Base-by-base conservation (phyloP, 176 grass and related monocot species). In the Musa schizocarpa region DNA sequence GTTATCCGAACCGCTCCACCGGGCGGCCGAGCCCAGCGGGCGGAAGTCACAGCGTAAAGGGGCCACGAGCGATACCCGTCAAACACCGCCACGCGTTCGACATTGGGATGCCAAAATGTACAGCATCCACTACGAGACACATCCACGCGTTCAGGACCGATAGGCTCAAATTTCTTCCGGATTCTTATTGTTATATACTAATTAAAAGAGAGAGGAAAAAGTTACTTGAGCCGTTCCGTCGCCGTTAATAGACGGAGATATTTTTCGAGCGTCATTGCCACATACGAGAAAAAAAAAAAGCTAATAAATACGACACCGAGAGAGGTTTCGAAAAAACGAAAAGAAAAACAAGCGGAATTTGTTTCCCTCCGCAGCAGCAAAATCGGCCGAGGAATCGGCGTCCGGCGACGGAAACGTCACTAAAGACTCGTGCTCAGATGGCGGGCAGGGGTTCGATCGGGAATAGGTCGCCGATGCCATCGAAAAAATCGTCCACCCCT, bases 391-490 rank as follows among this genome's bases (percentile, higher is more conserved):
- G 26, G 62, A 80, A 76, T 65, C 19, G 74, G 59, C 65, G 65
- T 83, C 62, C 77, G 76, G 87, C 71, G 79, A 61, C n/a, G 48
- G 19, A 22, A 52, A 10, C 9, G 68, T n/a, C 43, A 20, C 48
- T 1, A 52, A 11, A 20, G 13, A 11, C 19, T 70, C 49, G 50
- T 21, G 50, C 49, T 27, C 84, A 94, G 23, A 87, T 77, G 66
- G 57, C 82, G 34, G 90, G 85, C 14, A 56, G 52, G 1, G 81
- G 83, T 17, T 92, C 93, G 64, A 89, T 58, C 21, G 81, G 73
- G 76, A 99, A 99, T 29, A 99, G 77, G 76, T 99, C 96, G 71
- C 85, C 74, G 82, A 99, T 99, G 74, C 95, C 96, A 2, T 90
- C 51, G 75, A 95, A 99, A 50, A 78, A 89, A 55, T 89, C 91